Base-by-base conservation (phyloP, 1,139 yeast species). In the Pichia inconspicua region DNA sequence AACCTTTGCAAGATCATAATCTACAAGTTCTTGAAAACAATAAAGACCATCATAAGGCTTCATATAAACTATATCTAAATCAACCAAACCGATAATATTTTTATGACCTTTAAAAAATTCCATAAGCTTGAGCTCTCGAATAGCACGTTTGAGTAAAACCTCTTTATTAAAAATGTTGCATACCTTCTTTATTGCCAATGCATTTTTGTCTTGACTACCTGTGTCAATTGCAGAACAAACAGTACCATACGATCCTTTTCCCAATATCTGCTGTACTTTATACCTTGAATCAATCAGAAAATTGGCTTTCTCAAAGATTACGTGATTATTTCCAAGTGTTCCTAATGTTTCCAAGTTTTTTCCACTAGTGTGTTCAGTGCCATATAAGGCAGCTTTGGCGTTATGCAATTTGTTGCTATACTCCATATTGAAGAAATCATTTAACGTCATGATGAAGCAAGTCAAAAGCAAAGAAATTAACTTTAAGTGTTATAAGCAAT, bases 161-260 rank as follows among this genome's bases (percentile, higher is more conserved):
- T 80, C 86, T 53, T 75, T 77, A 41, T 71, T 70, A 59, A 84
- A 84, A 30, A 86, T 84, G 56, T 77, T 75, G 41, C 80, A 74
- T 15, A 88, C 84, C 60, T 84, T 85, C 63, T 90, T 90, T 47
- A 89, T 83, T 9, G 97, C 97, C 60, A 80, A 59, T 3, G 55
- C 44, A 44, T 71, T 55, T 15, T 64, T 62, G 31, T 61, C 63
- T 10, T 53, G 55, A 42, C 65, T 36, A 43, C 65, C 56, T 25
- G 74, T 67, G 63, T 90, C 96, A 12, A 81, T 62, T 0, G 95
- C 97, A 6, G 88, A 77, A 58, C 92, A 84, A 4, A 92, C 97
- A 0, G 83, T 78, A 1, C 97, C 97, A 63, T 87, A 90, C 0
- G 96, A 82, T 0, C 97, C 97, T 56, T 82, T 80, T 0, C 97